These are phyloP conservation scores for Mallotus japonicus DNA, from an alignment of 441 rosid species.

Conservation along the genomic window DNA sequence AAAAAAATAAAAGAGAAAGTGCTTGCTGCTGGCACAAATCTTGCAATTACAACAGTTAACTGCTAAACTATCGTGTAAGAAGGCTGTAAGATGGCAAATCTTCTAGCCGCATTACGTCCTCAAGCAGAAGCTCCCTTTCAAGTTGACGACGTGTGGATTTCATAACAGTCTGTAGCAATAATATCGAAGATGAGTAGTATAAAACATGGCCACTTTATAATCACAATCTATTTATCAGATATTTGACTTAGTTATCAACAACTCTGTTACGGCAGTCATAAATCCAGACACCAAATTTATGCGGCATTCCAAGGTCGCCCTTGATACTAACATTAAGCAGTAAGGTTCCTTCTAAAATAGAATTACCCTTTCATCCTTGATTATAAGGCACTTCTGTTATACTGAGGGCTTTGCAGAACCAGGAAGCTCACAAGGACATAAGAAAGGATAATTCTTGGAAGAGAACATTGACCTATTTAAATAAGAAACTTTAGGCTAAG, in stretches of 20 bases:
- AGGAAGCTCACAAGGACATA: neutral
- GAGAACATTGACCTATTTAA: neutral
- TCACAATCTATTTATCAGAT: neutral
- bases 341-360: neutral
- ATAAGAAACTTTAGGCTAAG: slow-evolving; percentile 15
- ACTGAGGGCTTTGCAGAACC: neutral
- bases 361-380: neutral
- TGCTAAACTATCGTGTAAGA: slow-evolving; percentile 46
- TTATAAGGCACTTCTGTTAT: neutral
- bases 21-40: slow-evolving; percentile 27
- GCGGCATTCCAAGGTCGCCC: too few relatives aligned
- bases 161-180: slow-evolving; percentile 72
- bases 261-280: neutral
- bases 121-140: slow-evolving; percentile 84
- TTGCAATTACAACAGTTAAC: slow-evolving; percentile 30
- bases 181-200: neutral
- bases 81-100: slow-evolving; percentile 82
- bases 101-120: slow-evolving; percentile 65
- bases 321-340: too few relatives aligned
- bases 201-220: neutral
- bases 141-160: slow-evolving; percentile 86
- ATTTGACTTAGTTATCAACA: neutral
- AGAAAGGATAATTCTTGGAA: neutral
- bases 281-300: too few relatives aligned
- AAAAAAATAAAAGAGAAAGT: slow-evolving; percentile 4